A percentile compares a stretch with the other conserved stretches of the same genome.
Conservation (phyloP, 78 protist genomes). For the Chrysochromulina tobinii region DNA sequence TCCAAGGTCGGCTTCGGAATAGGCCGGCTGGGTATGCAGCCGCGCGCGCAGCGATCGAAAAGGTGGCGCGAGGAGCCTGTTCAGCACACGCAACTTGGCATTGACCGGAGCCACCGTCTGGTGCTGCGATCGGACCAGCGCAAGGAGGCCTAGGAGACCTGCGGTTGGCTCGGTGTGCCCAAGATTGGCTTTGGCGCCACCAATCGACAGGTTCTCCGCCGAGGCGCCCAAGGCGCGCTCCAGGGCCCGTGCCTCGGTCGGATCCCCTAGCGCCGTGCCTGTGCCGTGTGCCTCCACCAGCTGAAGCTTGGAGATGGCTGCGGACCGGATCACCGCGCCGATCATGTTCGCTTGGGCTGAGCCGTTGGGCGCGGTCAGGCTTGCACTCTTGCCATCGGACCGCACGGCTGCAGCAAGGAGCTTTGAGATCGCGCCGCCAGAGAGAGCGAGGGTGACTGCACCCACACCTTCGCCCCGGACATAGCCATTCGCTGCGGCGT, state of each 20-base stretch:
- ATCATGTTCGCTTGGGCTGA: constrained; percentile 64
- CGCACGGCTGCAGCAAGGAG: not conserved
- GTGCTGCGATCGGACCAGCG: not conserved
- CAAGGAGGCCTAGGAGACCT: not conserved
- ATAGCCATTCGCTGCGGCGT: constrained; percentile 82
- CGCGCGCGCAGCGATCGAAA: not conserved
- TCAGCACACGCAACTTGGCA: not conserved
- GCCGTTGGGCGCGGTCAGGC: constrained; percentile 69
- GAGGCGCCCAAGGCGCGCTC: not conserved
- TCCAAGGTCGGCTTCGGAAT: not conserved
- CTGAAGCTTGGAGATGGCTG: constrained; percentile 10
- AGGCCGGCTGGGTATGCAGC: not conserved
- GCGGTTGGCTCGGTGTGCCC: constrained; percentile 76
- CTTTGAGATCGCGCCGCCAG: not conserved
- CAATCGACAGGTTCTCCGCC: constrained; percentile 44
- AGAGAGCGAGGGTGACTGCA: not conserved
- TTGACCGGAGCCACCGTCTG: not conserved
- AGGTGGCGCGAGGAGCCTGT: not conserved
- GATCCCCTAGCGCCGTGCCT: constrained; percentile 70
- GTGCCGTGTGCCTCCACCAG: constrained; percentile 51
- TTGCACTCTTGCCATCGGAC: constrained; percentile 62
- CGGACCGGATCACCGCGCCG: constrained; percentile 36
- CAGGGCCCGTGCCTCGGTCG: constrained; percentile 35
- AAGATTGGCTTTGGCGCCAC: constrained; percentile 66
- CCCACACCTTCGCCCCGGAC: constrained; percentile 80